Conservation (phyloP, 371 early-diverging fungal genomes). For the Mucor mucedo region DNA sequence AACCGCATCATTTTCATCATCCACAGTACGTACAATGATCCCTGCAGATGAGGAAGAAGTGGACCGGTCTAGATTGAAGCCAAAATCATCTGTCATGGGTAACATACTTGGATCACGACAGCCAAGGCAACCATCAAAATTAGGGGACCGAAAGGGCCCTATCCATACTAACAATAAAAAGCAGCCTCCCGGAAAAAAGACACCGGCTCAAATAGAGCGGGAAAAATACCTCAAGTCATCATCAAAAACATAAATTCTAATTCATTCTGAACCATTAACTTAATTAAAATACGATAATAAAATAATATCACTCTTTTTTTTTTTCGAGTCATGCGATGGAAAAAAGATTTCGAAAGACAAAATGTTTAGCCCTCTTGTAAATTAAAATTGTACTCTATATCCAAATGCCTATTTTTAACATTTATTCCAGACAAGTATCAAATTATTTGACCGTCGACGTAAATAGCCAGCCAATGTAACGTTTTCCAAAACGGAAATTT, state of each 20-base stretch:
- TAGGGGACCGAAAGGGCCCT: slow-evolving; percentile 7
- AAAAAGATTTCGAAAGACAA: no score
- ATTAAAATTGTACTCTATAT: no score
- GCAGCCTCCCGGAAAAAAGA: slow-evolving; percentile 18
- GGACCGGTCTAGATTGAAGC: slow-evolving; percentile 10
- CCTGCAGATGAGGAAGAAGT: slow-evolving; percentile 35
- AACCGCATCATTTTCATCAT: slow-evolving; percentile 46
- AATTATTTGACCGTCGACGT: no score
- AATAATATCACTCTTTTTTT: neutral
- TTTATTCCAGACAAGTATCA: no score
- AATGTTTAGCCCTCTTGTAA: no score
- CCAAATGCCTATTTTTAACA: no score
- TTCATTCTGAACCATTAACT: neutral
- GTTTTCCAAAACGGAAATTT: no score
- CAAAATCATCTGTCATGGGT: neutral
- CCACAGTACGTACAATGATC: slow-evolving; percentile 50
- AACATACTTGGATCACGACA: slow-evolving; percentile 25
- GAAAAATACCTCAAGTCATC: slow-evolving; percentile 45
- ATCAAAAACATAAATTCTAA: slow-evolving; percentile 13
- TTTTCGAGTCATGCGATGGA: no score
- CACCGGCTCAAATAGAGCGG: slow-evolving; percentile 42
- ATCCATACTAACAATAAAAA: neutral
- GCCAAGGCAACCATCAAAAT: slow-evolving; percentile 11
- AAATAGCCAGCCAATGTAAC: no score
- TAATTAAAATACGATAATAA: slow-evolving; percentile 1